Evolutionary conservation across 73 alveolate genomes (phyloP).

Genomic region (Halteria grandinella): DNA sequence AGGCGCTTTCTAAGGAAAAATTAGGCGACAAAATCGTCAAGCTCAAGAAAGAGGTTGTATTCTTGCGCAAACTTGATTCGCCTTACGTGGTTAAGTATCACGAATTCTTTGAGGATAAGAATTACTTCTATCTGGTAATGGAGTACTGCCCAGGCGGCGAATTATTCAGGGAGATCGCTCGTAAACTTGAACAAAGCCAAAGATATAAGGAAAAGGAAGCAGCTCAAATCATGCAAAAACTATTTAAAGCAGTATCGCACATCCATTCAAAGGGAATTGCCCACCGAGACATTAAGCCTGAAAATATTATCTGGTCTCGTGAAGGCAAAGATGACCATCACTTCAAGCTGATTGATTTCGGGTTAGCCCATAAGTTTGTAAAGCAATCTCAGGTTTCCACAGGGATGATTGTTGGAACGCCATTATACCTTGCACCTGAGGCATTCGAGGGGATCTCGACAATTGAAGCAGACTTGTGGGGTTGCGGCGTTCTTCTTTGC

Average conservation of each 20-base stretch:
- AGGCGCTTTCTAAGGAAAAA: conserved; percentile 40
- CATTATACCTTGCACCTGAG: conserved; percentile 53
- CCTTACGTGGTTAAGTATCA: conserved; percentile 60
- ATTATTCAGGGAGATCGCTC: conserved; percentile 42
- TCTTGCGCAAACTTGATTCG: conserved; percentile 34
- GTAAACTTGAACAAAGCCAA: background rate
- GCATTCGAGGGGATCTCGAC: conserved; percentile 52
- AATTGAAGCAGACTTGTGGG: conserved; percentile 52
- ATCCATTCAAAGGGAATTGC: conserved; percentile 77
- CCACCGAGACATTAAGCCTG: conserved; percentile 88
- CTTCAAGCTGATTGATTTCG: conserved; percentile 49
- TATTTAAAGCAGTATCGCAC: conserved; percentile 72
- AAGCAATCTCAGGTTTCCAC: conserved; percentile 6
- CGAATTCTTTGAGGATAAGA: conserved; percentile 45
- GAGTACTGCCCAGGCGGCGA: conserved; percentile 65
- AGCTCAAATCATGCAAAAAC: conserved; percentile 65
- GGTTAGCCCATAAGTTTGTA: conserved; percentile 32
- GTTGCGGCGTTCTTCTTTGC: conserved; percentile 39
- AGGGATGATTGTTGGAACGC: conserved; percentile 46
- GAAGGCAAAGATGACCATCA: conserved; percentile 66
- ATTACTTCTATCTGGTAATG: conserved; percentile 45
- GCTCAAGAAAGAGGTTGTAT: conserved; percentile 35
- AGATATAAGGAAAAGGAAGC: conserved; percentile 52
- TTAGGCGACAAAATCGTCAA: conserved; percentile 3
- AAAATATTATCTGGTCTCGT: conserved; percentile 79